A percentile compares a stretch with the other conserved stretches of the same genome.
Conservation (phyloP, 768 basidiomycete species). For the Tubosaeta brunneosetosa region DNA sequence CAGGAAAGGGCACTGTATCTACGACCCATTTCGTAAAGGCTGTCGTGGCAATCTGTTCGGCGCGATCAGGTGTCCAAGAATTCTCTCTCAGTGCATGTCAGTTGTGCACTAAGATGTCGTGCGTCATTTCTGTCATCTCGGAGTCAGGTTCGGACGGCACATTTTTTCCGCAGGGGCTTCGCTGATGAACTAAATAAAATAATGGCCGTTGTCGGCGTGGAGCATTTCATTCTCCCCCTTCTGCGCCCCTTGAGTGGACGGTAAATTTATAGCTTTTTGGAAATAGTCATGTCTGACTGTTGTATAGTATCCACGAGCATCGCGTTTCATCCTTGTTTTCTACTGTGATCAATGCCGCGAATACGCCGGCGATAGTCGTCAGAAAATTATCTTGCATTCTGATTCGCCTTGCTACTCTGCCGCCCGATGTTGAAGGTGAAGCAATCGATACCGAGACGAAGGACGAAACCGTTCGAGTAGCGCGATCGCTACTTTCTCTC, state of each 20-base stretch:
- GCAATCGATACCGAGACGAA: conserved; percentile 1
- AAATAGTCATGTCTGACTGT: background rate
- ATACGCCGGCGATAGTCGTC: conserved; percentile 19
- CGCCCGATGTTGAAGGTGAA: background rate
- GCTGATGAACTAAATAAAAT: conserved; percentile 43
- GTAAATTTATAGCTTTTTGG: conserved; percentile 30
- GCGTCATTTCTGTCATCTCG: conserved; percentile 25
- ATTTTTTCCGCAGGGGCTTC: conserved; percentile 35
- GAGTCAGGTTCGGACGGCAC: background rate
- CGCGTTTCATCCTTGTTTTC: conserved; percentile 27
- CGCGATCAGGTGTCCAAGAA: conserved; percentile 52
- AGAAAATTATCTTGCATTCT: conserved; percentile 21
- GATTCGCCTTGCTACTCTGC: conserved; percentile 15
- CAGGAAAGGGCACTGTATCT: conserved; percentile 34
- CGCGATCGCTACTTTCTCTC: conserved; percentile 43
- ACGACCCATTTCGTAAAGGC: conserved; percentile 62
- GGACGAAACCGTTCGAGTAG: conserved; percentile 6
- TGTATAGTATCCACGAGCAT: conserved; percentile 30
- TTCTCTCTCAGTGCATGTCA: conserved; percentile 40
- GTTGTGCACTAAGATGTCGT: conserved; percentile 46
- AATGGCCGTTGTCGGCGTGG: conserved; percentile 46
- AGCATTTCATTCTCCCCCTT: conserved; percentile 56
- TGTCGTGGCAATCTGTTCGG: conserved; percentile 56
- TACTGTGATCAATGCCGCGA: conserved; percentile 26
- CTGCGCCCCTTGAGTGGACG: conserved; percentile 36